Evolutionary conservation across 257 asterid genomes (phyloP).

Genomic region (Prunella vulgaris): DNA sequence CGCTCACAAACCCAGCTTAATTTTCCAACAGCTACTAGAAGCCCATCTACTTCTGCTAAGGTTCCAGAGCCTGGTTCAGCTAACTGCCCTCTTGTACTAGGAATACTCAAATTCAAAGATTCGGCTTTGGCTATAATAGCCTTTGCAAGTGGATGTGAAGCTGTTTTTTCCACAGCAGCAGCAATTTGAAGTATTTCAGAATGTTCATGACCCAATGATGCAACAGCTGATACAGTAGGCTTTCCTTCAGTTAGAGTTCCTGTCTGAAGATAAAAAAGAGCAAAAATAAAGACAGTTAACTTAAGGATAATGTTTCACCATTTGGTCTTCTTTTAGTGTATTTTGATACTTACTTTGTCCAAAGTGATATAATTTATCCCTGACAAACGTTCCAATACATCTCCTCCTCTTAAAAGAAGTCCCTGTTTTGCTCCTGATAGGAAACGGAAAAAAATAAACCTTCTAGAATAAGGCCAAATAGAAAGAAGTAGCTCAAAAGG

Average conservation of each 20-base stretch:
- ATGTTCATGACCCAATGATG: conserved; percentile 54
- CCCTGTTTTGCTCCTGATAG: conserved; percentile 89
- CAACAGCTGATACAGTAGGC: conserved; percentile 77
- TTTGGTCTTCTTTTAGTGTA: not conserved
- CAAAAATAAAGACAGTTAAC: conserved; percentile 16
- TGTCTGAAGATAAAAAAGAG: conserved; percentile 50
- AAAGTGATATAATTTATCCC: conserved; percentile 66
- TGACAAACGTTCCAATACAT: conserved; percentile 88
- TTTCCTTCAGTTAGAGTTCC: conserved; percentile 97
- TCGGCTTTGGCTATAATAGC: conserved; percentile 80
- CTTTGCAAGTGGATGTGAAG: conserved; percentile 94
- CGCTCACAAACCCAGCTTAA: conserved; percentile 84
- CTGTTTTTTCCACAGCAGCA: conserved; percentile 96
- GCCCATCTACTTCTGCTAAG: conserved; percentile 93
- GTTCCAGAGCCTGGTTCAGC: conserved; percentile 95
- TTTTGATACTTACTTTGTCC: conserved; percentile 60
- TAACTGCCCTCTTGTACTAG: conserved; percentile 72
- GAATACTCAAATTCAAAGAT: conserved; percentile 57
- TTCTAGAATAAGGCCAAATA: conserved; percentile 17
- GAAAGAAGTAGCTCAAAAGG: conserved; percentile 7
- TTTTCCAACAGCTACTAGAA: conserved; percentile 87
- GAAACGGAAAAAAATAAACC: conserved; percentile 18
- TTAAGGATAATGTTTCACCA: not conserved
- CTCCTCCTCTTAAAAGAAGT: conserved; percentile 95
- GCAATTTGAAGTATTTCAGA: conserved; percentile 75